Evolutionary conservation across 371 early-diverging fungal species (phyloP), one percentile per base, ranked within the genome.

Genomic region (Entomophthora muscae): DNA sequence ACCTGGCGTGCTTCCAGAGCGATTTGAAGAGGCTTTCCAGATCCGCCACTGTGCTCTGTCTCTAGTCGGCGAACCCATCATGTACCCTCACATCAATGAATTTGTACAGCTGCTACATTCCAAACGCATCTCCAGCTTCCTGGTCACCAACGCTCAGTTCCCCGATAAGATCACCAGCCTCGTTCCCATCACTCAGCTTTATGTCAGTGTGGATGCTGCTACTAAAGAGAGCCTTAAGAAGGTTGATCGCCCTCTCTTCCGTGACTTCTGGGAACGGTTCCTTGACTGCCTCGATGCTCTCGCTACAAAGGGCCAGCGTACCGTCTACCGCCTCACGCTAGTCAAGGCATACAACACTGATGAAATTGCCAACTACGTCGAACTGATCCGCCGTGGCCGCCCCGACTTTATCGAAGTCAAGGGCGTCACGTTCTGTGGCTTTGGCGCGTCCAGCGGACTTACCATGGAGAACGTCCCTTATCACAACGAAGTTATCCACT

Each of bases 121-220:
- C 65, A 73, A 77, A 64, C 75, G 75, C 57, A 86, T 89, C 42
- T 86, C 86, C 1, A 81, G 85, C 0, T 89, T 89, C 75, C 66
- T 89, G 65, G 90, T 89, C 21, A 87, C 87, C 29, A 89, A 89
- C 64, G 88, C 87, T 29, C 89, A 89, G 70, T 86, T 86, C 75
- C 88, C 88, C 12, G 84, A 84, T 13, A 78, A 76, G 22, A 79
- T 83, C 66, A 74, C 78, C 51, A 78, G 74, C 21, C 73, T 89
- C 75, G 79, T 75, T 21, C 85, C 85, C 21, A 79, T 86, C 31
- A 89, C 90, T 3, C 90, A 88, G 66, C 78, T 89, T 13, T 89
- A 89, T 64, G 84, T 89, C 60, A 79, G 80, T 68, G 82, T 89
- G 5, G 90, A 89, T 71, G 90, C 87, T 1, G 78, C 83, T 24